Evolutionary conservation across 1,139 yeast genomes (phyloP).

Genomic region (Hanseniaspora uvarum): DNA sequence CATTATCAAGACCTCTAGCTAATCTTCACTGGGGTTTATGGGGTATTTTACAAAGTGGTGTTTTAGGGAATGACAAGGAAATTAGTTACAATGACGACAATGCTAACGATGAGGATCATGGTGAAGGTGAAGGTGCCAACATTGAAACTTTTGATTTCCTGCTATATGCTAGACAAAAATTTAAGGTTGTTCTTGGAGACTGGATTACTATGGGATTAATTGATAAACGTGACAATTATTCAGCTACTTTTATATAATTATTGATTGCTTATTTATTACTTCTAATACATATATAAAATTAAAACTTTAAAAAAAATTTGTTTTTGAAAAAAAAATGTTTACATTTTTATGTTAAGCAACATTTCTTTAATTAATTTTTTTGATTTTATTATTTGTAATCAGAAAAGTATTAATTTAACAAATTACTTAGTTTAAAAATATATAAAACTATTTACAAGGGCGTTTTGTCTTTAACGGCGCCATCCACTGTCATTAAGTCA

Average conservation of each 20-base stretch:
- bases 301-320: background rate
- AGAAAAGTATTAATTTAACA: no score
- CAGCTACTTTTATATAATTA: background rate
- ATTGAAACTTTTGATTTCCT: constrained; percentile 76
- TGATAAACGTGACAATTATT: constrained; percentile 28
- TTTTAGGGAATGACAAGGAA: constrained; percentile 26
- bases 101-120: constrained; percentile 21
- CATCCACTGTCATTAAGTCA: constrained; percentile 39
- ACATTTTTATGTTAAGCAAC: no score
- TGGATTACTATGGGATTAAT: constrained; percentile 52
- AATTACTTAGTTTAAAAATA: no score
- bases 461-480: constrained; percentile 38
- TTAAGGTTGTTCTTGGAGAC: constrained; percentile 66
- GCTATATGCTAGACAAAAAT: constrained; percentile 64
- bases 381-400: no score
- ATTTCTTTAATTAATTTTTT: no score
- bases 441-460: background rate
- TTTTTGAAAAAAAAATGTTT: background rate
- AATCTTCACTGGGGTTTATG: constrained; percentile 79
- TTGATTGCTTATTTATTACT: background rate
- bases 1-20: constrained; percentile 73
- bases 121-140: constrained; percentile 36
- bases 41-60: constrained; percentile 76
- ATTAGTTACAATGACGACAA: constrained; percentile 23
- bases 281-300: background rate